A percentile compares a stretch with the other conserved stretches of the same genome.
These are phyloP conservation scores for Daldinia concentrica DNA, from an alignment of 495 filamentous ascomycete genomes.

Conservation along the genomic window DNA sequence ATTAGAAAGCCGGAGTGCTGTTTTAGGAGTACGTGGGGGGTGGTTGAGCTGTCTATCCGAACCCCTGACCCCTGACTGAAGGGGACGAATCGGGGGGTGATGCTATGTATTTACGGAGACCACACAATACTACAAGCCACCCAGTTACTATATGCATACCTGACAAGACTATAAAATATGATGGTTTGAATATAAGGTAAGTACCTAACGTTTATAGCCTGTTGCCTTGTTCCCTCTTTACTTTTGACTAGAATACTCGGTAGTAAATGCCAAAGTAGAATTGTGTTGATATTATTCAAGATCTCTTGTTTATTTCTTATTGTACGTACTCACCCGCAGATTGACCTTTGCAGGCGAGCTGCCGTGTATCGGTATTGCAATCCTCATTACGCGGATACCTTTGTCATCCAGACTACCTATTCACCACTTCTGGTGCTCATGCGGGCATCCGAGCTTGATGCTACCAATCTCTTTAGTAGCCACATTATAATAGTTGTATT, in stretches of 20 bases:
- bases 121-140: background rate
- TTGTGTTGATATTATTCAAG: background rate
- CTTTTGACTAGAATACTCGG: background rate
- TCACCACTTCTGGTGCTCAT: slow-evolving; percentile 35
- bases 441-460: slow-evolving; percentile 39
- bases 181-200: too few relatives aligned
- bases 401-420: slow-evolving; percentile 28
- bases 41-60: slow-evolving; percentile 32
- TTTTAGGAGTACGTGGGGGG: slow-evolving; percentile 9
- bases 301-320: slow-evolving; percentile 32
- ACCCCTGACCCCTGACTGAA: slow-evolving; percentile 35
- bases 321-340: slow-evolving; percentile 19
- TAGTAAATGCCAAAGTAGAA: background rate
- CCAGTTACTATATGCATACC: too few relatives aligned
- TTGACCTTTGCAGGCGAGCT: slow-evolving; percentile 41
- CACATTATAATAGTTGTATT: slow-evolving; percentile 30
- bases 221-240: background rate
- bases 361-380: slow-evolving; percentile 41
- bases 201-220: too few relatives aligned
- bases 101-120: background rate
- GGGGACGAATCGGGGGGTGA: background rate
- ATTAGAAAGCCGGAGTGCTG: slow-evolving; percentile 28
- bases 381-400: slow-evolving; percentile 41
- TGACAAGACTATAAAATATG: too few relatives aligned
- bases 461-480: slow-evolving; percentile 38